phyloP scores from a whole-genome alignment of 345 rosid genomes.

The Linum usitatissimum region DNA sequence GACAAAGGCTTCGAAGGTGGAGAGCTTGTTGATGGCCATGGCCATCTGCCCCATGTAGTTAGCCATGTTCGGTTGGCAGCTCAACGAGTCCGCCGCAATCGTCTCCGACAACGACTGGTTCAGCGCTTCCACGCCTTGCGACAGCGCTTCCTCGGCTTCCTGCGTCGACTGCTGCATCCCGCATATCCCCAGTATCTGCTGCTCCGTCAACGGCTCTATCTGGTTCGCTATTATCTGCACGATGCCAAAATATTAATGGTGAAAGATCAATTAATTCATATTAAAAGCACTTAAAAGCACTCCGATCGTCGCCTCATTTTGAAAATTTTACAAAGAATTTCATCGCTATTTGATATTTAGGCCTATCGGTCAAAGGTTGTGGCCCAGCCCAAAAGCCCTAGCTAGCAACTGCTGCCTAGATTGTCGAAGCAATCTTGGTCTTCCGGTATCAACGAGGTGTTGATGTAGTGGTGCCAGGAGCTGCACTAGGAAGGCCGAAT shows the following conservation, averaged over 20 bases:
- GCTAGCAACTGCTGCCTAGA: too few species aligned
- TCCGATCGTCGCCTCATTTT: too few species aligned
- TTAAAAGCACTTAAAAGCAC: too few species aligned
- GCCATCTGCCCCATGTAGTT: slow-evolving; percentile 98
- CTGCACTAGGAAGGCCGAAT: too few species aligned
- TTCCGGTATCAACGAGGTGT: too few species aligned
- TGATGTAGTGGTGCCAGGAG: too few species aligned
- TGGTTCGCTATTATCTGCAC: slow-evolving; percentile 54
- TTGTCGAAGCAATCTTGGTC: too few species aligned
- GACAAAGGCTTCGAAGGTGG: slow-evolving; percentile 73
- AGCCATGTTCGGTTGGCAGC: slow-evolving; percentile 63
- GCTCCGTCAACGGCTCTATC: slow-evolving; percentile 79
- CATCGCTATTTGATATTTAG: too few species aligned
- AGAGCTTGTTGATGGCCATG: slow-evolving; percentile 85
- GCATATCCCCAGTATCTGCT: slow-evolving; percentile 76
- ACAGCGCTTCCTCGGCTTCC: slow-evolving; percentile 81
- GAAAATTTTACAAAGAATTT: not conserved
- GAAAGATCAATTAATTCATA: not conserved
- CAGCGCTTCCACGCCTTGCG: slow-evolving; percentile 76
- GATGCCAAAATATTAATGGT: too few species aligned
- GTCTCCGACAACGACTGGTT: slow-evolving; percentile 78
- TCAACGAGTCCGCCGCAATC: slow-evolving; percentile 70
- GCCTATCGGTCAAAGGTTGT: too few species aligned
- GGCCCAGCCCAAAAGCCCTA: too few species aligned
- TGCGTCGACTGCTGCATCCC: slow-evolving; percentile 85